A percentile compares a stretch with the other conserved stretches of the same genome.
These are phyloP conservation scores for Musa troglodytarum DNA, from an alignment of 176 grass and related monocot genomes.

Conservation along the genomic window DNA sequence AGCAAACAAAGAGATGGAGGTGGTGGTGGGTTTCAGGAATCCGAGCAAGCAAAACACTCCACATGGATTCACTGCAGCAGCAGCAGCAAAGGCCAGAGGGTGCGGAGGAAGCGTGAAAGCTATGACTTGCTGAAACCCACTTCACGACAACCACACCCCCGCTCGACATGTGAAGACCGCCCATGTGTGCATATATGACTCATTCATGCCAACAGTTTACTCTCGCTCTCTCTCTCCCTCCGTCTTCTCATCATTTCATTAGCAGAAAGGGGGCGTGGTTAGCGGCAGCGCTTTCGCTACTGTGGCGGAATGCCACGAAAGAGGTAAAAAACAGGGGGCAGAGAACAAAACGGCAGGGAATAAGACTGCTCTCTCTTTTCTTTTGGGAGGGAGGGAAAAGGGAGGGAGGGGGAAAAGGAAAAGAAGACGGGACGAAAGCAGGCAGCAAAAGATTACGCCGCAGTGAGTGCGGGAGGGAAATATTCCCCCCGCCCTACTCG, in stretches of 20 bases:
- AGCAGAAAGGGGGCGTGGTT: neutral
- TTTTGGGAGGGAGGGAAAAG: constrained; percentile 14
- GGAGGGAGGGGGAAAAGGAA: neutral
- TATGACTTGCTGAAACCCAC: constrained; percentile 1
- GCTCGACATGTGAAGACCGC: neutral
- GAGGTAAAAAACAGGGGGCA: constrained; percentile 35
- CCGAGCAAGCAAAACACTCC: neutral
- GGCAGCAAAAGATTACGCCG: constrained; percentile 5
- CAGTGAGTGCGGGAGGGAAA: neutral
- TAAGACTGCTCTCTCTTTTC: constrained; percentile 22
- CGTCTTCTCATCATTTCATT: neutral
- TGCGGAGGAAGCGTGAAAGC: neutral
- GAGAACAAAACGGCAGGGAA: constrained; percentile 49
- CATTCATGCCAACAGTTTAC: no score
- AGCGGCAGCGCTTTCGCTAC: neutral
- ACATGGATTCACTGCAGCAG: constrained; percentile 6
- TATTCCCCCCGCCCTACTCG: neutral
- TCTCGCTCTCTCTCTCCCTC: no score
- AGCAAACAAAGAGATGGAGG: constrained; percentile 12
- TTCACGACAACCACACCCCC: neutral
- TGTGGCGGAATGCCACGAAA: constrained; percentile 7
- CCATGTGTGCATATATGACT: no score
- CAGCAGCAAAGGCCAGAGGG: neutral
- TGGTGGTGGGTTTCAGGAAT: neutral
- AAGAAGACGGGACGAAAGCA: constrained; percentile 2